phyloP scores from a whole-genome alignment of 441 rosid species.

The Pelargonium cotyledonis region DNA sequence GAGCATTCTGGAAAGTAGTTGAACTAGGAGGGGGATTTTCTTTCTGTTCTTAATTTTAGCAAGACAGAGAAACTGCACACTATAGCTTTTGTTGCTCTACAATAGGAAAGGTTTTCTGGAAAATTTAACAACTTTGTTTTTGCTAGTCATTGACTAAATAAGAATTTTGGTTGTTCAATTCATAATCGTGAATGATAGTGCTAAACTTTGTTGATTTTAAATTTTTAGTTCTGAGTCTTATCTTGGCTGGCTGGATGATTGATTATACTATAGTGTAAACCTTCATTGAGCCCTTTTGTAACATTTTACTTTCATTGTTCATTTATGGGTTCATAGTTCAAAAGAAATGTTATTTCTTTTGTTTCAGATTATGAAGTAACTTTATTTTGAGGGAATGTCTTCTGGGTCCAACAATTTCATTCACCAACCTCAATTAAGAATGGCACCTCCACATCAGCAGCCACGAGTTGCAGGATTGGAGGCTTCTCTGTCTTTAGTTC shows the following conservation, averaged over 20 bases:
- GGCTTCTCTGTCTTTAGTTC: neutral
- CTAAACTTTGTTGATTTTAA: no score
- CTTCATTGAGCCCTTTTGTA: neutral
- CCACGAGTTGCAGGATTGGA: neutral
- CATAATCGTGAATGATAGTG: no score
- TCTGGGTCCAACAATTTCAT: neutral
- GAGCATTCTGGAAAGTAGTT: no score
- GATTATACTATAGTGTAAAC: neutral
- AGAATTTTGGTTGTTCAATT: no score
- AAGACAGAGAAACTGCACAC: neutral
- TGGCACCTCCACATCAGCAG: conserved; percentile 4
- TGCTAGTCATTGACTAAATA: no score
- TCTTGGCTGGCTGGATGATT: no score
- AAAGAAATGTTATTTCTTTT: neutral
- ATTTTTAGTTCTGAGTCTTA: no score
- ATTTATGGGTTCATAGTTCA: neutral
- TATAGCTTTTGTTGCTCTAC: neutral
- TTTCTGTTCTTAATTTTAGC: neutral
- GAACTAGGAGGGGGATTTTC: no score
- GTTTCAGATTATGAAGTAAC: neutral
- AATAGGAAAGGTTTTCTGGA: neutral
- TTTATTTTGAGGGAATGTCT: neutral
- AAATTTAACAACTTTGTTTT: neutral
- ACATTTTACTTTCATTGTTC: neutral
- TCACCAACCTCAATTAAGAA: neutral